Evolutionary conservation across 192 early-diverging fungal genomes (phyloP).

Genomic region (Rhizophagus clarus): DNA sequence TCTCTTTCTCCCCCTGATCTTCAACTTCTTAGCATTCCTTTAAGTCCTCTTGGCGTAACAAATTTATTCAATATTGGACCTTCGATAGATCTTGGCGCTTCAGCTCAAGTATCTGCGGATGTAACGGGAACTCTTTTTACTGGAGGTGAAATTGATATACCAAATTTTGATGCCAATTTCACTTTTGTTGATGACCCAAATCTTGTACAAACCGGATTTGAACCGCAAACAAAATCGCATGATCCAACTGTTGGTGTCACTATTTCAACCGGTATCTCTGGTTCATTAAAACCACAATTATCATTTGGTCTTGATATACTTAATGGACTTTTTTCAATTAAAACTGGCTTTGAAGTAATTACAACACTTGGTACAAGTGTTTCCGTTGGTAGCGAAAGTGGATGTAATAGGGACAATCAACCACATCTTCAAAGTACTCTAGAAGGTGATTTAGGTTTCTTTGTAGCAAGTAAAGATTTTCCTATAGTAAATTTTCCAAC

Average conservation of each 20-base stretch:
- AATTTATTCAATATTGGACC: conserved; percentile 21
- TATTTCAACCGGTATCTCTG: not conserved
- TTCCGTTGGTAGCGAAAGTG: not conserved
- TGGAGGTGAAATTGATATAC: not conserved
- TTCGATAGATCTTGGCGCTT: not conserved
- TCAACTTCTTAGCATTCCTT: conserved; percentile 10
- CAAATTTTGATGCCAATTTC: not conserved
- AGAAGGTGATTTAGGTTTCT: conserved; percentile 14
- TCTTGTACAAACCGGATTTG: not conserved
- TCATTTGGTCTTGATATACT: not conserved
- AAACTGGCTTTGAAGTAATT: conserved; percentile 7
- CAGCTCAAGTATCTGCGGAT: not conserved
- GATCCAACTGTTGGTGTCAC: not conserved
- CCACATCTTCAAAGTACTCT: not conserved
- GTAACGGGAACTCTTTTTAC: not conserved
- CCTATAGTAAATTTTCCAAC: conserved; percentile 3
- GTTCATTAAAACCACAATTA: conserved; percentile 22
- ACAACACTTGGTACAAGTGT: conserved; percentile 3
- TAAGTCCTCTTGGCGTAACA: not conserved
- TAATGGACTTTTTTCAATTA: not conserved
- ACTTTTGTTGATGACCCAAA: not conserved
- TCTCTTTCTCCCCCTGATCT: not conserved
- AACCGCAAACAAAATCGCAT: not conserved
- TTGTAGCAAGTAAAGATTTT: not conserved
- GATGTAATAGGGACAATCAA: not conserved